phyloP scores from a whole-genome alignment of 108 stramenopile species.

The Mayamaea pseudoterrestris region DNA sequence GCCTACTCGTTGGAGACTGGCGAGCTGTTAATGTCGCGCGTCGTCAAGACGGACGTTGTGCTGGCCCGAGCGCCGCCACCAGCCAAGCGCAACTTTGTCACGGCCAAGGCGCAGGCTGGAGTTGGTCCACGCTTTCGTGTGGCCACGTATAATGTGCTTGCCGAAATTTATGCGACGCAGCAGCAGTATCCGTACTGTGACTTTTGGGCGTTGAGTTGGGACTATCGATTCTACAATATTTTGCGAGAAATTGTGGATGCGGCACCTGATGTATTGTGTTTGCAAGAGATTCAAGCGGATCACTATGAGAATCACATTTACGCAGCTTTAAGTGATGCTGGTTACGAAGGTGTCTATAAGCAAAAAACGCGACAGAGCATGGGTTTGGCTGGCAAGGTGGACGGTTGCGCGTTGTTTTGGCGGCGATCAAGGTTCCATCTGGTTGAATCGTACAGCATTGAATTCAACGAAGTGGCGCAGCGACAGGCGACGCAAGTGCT shows the following conservation, averaged over 20 bases:
- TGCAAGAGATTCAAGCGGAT: conserved; percentile 98
- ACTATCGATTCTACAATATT: conserved; percentile 88
- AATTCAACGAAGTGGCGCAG: conserved; percentile 94
- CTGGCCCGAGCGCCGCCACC: conserved; percentile 73
- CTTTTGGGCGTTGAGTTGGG: conserved; percentile 92
- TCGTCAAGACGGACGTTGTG: conserved; percentile 80
- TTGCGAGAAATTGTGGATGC: conserved; percentile 92
- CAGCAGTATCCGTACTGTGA: conserved; percentile 97
- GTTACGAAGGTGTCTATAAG: conserved; percentile 95
- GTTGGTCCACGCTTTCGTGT: conserved; percentile 82
- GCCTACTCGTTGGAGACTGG: conserved; percentile 73
- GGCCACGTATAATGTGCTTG: conserved; percentile 93
- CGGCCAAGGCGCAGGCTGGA: conserved; percentile 34
- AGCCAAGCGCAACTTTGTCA: conserved; percentile 62
- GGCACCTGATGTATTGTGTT: conserved; percentile 88
- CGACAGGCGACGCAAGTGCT: conserved; percentile 78
- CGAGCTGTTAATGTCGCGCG: conserved; percentile 74
- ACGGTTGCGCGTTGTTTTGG: conserved; percentile 99
- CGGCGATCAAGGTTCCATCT: conserved; percentile 83
- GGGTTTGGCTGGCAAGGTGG: conserved; percentile 92
- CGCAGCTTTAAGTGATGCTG: conserved; percentile 78
- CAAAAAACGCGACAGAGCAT: conserved; percentile 94
- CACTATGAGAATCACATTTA: conserved; percentile 88
- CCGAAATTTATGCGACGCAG: conserved; percentile 97
- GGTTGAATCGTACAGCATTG: conserved; percentile 91